Base-by-base conservation (phyloP, 495 filamentous ascomycete genomes). In the Aspergillus affinis region DNA sequence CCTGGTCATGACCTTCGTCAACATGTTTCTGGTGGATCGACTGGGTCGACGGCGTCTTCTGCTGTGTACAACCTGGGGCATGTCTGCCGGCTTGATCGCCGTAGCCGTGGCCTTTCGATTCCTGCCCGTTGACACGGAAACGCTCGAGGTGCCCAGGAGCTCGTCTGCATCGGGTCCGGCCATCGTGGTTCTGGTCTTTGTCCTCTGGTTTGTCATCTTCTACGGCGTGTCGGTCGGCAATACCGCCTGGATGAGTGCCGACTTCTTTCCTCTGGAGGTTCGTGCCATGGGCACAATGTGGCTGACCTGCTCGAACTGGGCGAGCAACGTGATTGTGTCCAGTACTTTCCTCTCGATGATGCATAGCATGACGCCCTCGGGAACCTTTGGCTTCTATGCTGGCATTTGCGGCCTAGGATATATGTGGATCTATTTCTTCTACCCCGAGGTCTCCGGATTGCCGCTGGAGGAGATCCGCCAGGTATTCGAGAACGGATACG, bases 241-340 rank as follows among this genome's bases (percentile, higher is more conserved):
- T 57, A 82, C 74, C 0, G 79, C 79, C 13, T 82, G 81, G 80
- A 70, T 82, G 59, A 68, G 69, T 46, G 71, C 73, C n/a, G 81
- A 84, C 51, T 78, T 82, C 64, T 79, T 79, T 59, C 78, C 81
- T 21, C 70, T 82, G 57, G 80, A 82, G 64, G 78, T 82, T 4
- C 74, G 81, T 30, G 80, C 81, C 15, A 71, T 79, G 61, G 79
- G 81, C 1, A 82, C 80, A 1, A 82, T 82, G 80, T 73, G 79
- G 71, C 58, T 79, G 26, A 82, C 79, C 17, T 75, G 75, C 56
- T 77, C 75, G 10, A 76, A 73, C 67, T 84, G 79, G 80, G 79
- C 72, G 12, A 72, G 68, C 60, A 82, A 84, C 63, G 74, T 84
- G 58, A 81, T 84, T 60, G 70, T 84, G 26, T 74, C 79, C 23